These are phyloP conservation scores for Spizellomyces sp. DNA, from an alignment of 192 early-diverging fungal genomes.

Conservation along the genomic window DNA sequence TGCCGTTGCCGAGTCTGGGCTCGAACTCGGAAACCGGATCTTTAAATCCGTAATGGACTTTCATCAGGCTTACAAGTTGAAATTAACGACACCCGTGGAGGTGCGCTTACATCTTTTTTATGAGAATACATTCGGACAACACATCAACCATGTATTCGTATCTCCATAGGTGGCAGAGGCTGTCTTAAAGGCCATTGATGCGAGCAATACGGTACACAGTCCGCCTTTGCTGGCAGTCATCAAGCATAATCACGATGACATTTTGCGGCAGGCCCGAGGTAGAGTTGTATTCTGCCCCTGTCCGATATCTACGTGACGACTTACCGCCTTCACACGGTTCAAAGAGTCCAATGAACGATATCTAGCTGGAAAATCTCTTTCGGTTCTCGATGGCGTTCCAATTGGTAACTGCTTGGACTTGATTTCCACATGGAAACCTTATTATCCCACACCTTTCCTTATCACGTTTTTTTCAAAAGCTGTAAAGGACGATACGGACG, in stretches of 20 bases:
- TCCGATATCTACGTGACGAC: too few relatives aligned
- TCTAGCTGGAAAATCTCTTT: constrained; percentile 42
- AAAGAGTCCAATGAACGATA: constrained; percentile 62
- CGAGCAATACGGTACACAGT: constrained; percentile 3
- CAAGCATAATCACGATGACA: constrained; percentile 18
- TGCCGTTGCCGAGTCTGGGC: not conserved
- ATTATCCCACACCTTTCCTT: too few relatives aligned
- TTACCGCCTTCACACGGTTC: not conserved
- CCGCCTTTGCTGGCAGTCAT: constrained; percentile 5
- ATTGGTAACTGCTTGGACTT: constrained; percentile 34
- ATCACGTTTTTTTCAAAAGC: constrained; percentile 4
- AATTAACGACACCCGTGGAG: constrained; percentile 32
- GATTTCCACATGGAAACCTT: too few relatives aligned
- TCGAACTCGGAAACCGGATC: constrained; percentile 2
- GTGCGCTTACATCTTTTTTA: not conserved
- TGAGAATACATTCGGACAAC: too few relatives aligned
- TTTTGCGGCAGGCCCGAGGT: constrained; percentile 21
- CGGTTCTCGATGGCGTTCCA: constrained; percentile 73
- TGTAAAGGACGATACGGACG: constrained; percentile 75
- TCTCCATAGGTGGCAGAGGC: constrained; percentile 29
- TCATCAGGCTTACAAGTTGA: constrained; percentile 27
- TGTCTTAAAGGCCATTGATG: constrained; percentile 29
- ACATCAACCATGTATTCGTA: not conserved
- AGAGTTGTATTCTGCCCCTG: not conserved
- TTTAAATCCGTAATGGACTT: constrained; percentile 25